Base-by-base conservation (phyloP, 1,284 basidiomycete genomes). In the Blastosporella zonata region DNA sequence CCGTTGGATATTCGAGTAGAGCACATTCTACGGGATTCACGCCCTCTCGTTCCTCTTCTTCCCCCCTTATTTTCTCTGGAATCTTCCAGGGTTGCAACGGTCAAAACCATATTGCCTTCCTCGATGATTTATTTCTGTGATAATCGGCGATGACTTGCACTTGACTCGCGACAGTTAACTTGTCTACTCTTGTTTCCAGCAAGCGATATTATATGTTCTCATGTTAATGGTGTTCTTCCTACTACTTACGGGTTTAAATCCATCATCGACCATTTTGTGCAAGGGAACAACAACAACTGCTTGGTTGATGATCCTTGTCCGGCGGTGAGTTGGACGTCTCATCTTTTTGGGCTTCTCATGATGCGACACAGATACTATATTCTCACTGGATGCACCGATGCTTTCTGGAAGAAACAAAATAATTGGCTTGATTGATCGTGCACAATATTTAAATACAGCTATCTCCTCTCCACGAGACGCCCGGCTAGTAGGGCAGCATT, bases 71-170 rank as follows among this genome's bases (percentile, higher is more conserved):
- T 34, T 67, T 73, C 37, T 76, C 79, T 9, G 75, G 63, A 6
- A 77, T 85, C 23, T 80, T 84, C 65, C 85, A 75, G 55, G 76
- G 65, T 2, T 73, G 63, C 31, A 81, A 81, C 67, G 78, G 77
- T 2, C 63, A 62, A 13, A 78, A 68, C 56, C 70, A 64, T 31
- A 62, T 82, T 52, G 63, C 63, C 13, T 82, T 74, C 59, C 58
- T 85, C 44, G 83, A 87, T 58, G 68, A 74, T 1, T 60, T 86
- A 48, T 87, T 84, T 62, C 63, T 83, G 6, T 83, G 81, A 58
- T 79, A 82, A 55, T 81, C 78, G 2, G 78, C 82, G 0, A 79
- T 85, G 73, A 85, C 83, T 0, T 77, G 77, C 3, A 78, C 76
- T 7, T 78, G 78, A 25, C 67, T 85, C 25, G 68, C 72, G 13